Evolutionary conservation across 1,139 yeast species (phyloP).

Genomic region (Yamadazyma atlantica): DNA sequence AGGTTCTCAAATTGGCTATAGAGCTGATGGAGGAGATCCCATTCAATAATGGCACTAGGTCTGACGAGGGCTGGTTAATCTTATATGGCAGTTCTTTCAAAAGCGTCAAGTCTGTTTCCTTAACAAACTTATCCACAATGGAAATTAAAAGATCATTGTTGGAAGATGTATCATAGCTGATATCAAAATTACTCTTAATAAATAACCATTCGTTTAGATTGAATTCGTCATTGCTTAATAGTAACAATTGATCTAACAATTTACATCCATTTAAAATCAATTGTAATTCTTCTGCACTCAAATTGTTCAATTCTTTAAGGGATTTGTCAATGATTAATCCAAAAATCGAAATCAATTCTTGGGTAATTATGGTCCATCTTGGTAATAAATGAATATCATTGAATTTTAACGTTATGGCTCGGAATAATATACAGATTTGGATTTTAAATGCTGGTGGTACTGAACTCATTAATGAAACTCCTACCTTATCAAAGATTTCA

Average conservation of each 20-base stretch:
- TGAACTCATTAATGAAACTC: conserved; percentile 34
- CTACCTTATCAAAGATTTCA: conserved; percentile 51
- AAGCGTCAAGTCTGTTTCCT: conserved; percentile 37
- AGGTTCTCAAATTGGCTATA: conserved; percentile 58
- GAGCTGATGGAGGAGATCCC: conserved; percentile 45
- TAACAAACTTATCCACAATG: conserved; percentile 49
- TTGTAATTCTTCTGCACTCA: conserved; percentile 39
- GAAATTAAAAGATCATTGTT: conserved; percentile 46
- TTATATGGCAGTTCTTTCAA: conserved; percentile 34
- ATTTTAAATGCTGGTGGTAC: conserved; percentile 37
- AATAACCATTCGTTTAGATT: conserved; percentile 84
- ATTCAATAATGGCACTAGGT: conserved; percentile 44
- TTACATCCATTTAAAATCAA: conserved; percentile 64
- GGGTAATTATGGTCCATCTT: conserved; percentile 68
- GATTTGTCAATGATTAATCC: conserved; percentile 33
- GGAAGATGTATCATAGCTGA: conserved; percentile 5
- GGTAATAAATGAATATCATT: conserved; percentile 65
- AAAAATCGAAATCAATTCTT: conserved; percentile 58
- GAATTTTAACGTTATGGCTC: conserved; percentile 63
- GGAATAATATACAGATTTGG: conserved; percentile 55
- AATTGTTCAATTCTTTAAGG: conserved; percentile 30
- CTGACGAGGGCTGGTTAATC: conserved; percentile 18
- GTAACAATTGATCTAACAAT: conserved; percentile 69
- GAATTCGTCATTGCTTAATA: conserved; percentile 75
- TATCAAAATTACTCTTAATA: conserved; percentile 66